These are phyloP conservation scores for Boletus coccyginus DNA, from an alignment of 768 basidiomycete genomes.

Conservation along the genomic window DNA sequence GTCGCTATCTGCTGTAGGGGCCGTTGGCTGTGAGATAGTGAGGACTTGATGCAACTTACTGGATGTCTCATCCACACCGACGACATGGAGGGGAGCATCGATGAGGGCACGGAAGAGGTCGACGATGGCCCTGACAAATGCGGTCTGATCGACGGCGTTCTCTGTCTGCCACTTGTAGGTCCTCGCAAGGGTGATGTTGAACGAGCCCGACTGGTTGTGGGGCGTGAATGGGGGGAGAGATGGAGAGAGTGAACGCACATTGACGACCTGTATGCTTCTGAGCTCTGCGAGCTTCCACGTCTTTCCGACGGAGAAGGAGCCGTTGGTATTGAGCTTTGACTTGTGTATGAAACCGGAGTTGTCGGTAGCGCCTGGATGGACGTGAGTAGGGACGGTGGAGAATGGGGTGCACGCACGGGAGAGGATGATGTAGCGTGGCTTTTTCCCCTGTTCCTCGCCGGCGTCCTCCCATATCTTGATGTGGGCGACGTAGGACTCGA, in stretches of 20 bases:
- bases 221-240: slow-evolving; percentile 13
- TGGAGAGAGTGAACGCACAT: slow-evolving; percentile 46
- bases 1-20: slow-evolving; percentile 17
- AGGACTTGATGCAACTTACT: slow-evolving; percentile 26
- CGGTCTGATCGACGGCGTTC: slow-evolving; percentile 61
- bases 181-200: slow-evolving; percentile 84
- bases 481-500: slow-evolving; percentile 84
- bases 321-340: slow-evolving; percentile 93
- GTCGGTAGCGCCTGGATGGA: slow-evolving; percentile 50
- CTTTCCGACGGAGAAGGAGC: slow-evolving; percentile 95
- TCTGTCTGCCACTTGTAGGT: slow-evolving; percentile 92
- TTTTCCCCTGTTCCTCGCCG: slow-evolving; percentile 66
- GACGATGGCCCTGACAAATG: slow-evolving; percentile 67
- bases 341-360: slow-evolving; percentile 85
- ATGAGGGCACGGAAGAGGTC: slow-evolving; percentile 55
- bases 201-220: slow-evolving; percentile 49
- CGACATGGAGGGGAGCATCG: slow-evolving; percentile 51
- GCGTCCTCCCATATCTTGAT: slow-evolving; percentile 94
- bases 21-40: slow-evolving; percentile 6
- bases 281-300: slow-evolving; percentile 89
- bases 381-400: not conserved
- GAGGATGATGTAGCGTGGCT: slow-evolving; percentile 88
- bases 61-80: slow-evolving; percentile 50
- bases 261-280: slow-evolving; percentile 69
- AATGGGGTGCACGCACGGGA: slow-evolving; percentile 63